Evolutionary conservation across 2,329 filamentous ascomycete species (phyloP).

Genomic region (Fusarium sacchari): DNA sequence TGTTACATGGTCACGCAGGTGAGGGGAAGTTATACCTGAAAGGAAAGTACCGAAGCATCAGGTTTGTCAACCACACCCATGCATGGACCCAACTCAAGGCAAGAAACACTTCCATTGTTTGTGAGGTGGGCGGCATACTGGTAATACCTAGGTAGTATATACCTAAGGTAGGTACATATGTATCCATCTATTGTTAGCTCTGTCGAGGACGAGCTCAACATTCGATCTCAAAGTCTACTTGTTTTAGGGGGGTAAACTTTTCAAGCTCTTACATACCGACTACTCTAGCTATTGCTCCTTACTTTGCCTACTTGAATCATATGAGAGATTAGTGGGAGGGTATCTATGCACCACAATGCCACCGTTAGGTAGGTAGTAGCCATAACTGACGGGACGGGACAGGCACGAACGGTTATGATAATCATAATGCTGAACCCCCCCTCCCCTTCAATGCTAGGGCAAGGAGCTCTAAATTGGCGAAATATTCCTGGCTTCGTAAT

Average conservation of each 20-base stretch:
- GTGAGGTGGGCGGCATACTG: not conserved
- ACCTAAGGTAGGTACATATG: no score
- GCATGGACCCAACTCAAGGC: constrained; percentile 17
- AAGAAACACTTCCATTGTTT: not conserved
- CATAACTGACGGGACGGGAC: constrained; percentile 4
- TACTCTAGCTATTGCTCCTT: not conserved
- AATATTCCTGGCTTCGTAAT: not conserved
- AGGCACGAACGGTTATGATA: constrained; percentile 1
- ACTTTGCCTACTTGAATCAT: not conserved
- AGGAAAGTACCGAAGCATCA: constrained; percentile 17
- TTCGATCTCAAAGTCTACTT: not conserved
- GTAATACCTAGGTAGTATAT: no score
- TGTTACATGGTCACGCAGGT: not conserved
- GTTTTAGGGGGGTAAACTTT: not conserved
- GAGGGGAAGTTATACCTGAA: constrained; percentile 13
- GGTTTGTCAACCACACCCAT: constrained; percentile 23
- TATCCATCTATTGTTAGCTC: constrained; percentile 8
- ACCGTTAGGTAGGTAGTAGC: not conserved
- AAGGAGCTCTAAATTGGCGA: not conserved
- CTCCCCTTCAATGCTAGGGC: not conserved
- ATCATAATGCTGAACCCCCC: not conserved
- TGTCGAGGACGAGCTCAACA: not conserved
- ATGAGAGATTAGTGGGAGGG: not conserved
- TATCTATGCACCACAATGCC: not conserved
- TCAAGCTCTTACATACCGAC: not conserved